Percentiles rank a stretch among this genome's conserved stretches.
Conservation (phyloP, 208 protist genomes). For the Zelonia costaricensis region DNA sequence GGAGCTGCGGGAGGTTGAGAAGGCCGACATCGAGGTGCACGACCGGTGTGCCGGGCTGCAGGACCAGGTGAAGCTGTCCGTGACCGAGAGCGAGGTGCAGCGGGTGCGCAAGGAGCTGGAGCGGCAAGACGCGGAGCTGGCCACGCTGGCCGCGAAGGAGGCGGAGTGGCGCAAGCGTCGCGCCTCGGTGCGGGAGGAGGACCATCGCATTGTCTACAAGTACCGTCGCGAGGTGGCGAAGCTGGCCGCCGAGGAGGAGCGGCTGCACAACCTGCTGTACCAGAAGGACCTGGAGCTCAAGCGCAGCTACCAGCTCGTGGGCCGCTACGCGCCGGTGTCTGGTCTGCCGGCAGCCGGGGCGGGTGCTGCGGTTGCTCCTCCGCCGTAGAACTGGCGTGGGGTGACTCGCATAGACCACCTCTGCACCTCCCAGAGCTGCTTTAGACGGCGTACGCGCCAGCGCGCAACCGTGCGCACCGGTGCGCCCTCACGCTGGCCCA, state of each 20-base stretch:
- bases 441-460: not conserved
- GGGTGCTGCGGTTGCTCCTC: too few relatives aligned
- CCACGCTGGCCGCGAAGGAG: slow-evolving; percentile 15
- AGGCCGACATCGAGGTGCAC: slow-evolving; percentile 60
- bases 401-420: not conserved
- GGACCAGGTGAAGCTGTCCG: slow-evolving; percentile 52
- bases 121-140: slow-evolving; percentile 31
- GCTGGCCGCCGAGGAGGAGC: slow-evolving; percentile 50
- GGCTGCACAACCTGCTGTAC: slow-evolving; percentile 44
- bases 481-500: too few relatives aligned
- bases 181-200: slow-evolving; percentile 39
- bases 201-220: slow-evolving; percentile 24
- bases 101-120: slow-evolving; percentile 31
- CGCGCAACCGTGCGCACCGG: not conserved
- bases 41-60: slow-evolving; percentile 54
- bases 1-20: slow-evolving; percentile 44
- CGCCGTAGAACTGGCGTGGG: not conserved
- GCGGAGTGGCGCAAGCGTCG: slow-evolving; percentile 34
- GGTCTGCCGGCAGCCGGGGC: not conserved
- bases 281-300: slow-evolving; percentile 59
- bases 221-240: slow-evolving; percentile 44
- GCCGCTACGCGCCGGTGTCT: not conserved
- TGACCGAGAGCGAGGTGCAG: slow-evolving; percentile 53
- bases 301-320: slow-evolving; percentile 35
- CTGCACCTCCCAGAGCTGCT: not conserved